Conservation (phyloP, 129 eudicot species). For the Apium graveolens region DNA sequence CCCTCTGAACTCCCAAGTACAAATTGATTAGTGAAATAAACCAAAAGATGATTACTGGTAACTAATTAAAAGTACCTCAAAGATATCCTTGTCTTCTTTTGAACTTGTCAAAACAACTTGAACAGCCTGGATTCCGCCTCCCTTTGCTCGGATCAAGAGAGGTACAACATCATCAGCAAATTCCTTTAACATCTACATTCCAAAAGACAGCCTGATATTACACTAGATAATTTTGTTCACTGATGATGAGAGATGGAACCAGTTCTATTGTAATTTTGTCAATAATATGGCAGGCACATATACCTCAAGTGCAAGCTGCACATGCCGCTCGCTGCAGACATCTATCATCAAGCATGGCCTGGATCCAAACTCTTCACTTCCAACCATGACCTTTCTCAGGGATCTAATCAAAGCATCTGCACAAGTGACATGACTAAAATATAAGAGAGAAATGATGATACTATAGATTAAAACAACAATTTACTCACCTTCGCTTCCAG, state of each 20-base stretch:
- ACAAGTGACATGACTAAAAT: slow-evolving; percentile 11
- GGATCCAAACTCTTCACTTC: slow-evolving; percentile 61
- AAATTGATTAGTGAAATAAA: not conserved
- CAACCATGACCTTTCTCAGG: slow-evolving; percentile 58
- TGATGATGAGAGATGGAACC: not conserved
- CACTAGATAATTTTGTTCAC: not conserved
- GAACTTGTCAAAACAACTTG: slow-evolving; percentile 75
- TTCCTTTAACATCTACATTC: slow-evolving; percentile 51
- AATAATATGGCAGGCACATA: not conserved
- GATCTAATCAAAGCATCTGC: slow-evolving; percentile 72
- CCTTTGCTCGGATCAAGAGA: slow-evolving; percentile 43
- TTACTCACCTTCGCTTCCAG: slow-evolving; percentile 46
- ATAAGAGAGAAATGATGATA: slow-evolving; percentile 5
- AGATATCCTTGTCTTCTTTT: slow-evolving; percentile 55
- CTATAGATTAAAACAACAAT: slow-evolving; percentile 5
- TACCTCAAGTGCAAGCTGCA: slow-evolving; percentile 78
- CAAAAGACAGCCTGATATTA: slow-evolving; percentile 7
- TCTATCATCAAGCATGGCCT: slow-evolving; percentile 77
- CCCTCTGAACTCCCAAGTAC: slow-evolving; percentile 36
- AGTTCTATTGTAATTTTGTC: not conserved
- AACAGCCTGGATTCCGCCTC: slow-evolving; percentile 63
- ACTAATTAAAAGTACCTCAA: slow-evolving; percentile 41
- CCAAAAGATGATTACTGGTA: not conserved
- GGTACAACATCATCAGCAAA: slow-evolving; percentile 57
- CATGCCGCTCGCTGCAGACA: slow-evolving; percentile 97